Base-by-base conservation (phyloP, 164 flowering plant species). In the Vitis rotundifolia region DNA sequence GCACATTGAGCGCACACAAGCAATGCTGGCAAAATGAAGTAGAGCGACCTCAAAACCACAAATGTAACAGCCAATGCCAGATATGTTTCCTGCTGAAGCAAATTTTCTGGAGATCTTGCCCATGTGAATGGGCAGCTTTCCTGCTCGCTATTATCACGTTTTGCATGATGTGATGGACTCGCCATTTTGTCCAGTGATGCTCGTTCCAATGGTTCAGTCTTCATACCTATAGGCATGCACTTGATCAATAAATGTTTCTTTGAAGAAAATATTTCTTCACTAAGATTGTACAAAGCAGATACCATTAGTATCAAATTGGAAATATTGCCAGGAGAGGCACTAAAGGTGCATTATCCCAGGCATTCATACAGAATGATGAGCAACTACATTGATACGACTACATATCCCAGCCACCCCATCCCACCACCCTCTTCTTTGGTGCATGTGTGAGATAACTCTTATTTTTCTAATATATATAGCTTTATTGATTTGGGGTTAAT, bases 41-140 rank as follows among this genome's bases (percentile, higher is more conserved):
- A 83, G 4, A 89, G 70, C 74, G 92, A 67, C 78, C 97, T 86
- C 68, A 92, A 61, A 49, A 92, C 71, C 78, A 92, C 92, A 77
- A 92, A 95, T 0, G 81, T 66, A 9, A 86, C 87, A 9, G 99
- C 99, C 65, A 93, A 79, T 22, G 94, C 85, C 71, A 95, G 80
- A 76, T 89, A 95, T 6, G 93, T 88, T 73, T 91, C 98, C 68
- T 92, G 92, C 70, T 78, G 81, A 50, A 94, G 82, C 73, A 89
- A 59, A 70, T 91, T 88, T 79, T 87, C 97, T 0, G 98, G 97
- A 68, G 93, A 94, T 75, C 93, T 89, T 44, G 97, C 95, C 95
- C 97, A 91, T 51, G 91, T 80, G 76, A 91, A 89, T 67, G 97
- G 97, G 77, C 97, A 90, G 74, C 68, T 83, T 86, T 91, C 97